Percentiles rank a stretch among this genome's conserved stretches.
These are phyloP conservation scores for Canariomyces notabilis DNA, from an alignment of 2,329 filamentous ascomycete species.

Conservation along the genomic window DNA sequence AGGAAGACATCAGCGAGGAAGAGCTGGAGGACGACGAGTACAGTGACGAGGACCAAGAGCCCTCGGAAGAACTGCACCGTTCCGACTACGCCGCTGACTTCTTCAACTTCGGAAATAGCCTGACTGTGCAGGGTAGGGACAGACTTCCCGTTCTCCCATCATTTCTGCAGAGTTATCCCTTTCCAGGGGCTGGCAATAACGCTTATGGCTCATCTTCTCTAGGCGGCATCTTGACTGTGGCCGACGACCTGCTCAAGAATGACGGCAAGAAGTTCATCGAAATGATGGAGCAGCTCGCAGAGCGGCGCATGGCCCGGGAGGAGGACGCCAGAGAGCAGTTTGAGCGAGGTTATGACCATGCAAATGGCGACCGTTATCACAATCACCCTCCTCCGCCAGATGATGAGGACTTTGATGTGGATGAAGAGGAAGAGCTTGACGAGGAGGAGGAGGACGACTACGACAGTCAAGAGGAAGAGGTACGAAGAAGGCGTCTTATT, in stretches of 20 bases:
- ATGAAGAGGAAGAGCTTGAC: constrained; percentile 53
- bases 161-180: constrained; percentile 28
- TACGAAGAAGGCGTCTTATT: constrained; percentile 28
- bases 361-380: constrained; percentile 62
- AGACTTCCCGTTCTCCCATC: constrained; percentile 37
- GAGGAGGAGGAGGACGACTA: constrained; percentile 57
- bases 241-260: constrained; percentile 96
- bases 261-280: constrained; percentile 99
- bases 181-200: constrained; percentile 25
- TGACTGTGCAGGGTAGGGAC: constrained; percentile 79
- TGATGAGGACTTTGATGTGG: constrained; percentile 68
- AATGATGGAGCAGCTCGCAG: constrained; percentile 99
- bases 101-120: constrained; percentile 94
- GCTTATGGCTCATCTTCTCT: constrained; percentile 37
- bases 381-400: constrained; percentile 71
- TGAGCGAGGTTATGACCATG: constrained; percentile 48
- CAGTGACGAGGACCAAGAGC: constrained; percentile 55
- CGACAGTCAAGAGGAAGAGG: constrained; percentile 72
- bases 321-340: constrained; percentile 73
- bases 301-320: constrained; percentile 94
- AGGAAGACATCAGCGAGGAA: constrained; percentile 59
- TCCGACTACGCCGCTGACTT: constrained; percentile 74
- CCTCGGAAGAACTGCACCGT: constrained; percentile 47
- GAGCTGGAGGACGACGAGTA: constrained; percentile 52
- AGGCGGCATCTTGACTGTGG: constrained; percentile 97